A percentile compares a stretch with the other conserved stretches of the same genome.
Evolutionary conservation across 2,329 filamentous ascomycete species (phyloP).

Genomic region (Curvularia sp.): DNA sequence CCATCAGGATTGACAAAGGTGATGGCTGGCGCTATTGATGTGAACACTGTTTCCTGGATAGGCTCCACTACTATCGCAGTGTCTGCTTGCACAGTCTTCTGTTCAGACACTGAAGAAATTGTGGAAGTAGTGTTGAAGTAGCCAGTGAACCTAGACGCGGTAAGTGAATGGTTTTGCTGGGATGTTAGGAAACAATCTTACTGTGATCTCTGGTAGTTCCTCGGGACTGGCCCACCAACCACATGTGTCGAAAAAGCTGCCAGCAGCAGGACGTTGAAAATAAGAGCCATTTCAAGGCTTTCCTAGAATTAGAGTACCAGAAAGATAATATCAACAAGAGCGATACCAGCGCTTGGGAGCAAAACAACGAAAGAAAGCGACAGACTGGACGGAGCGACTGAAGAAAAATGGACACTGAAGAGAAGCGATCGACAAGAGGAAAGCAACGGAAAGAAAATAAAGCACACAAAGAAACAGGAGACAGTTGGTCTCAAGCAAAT

Average conservation of each 20-base stretch:
- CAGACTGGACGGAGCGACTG: conserved; percentile 28
- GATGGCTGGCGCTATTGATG: conserved; percentile 35
- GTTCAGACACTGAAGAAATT: conserved; percentile 14
- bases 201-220: conserved; percentile 35
- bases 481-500: conserved; percentile 36
- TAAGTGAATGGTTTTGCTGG: conserved; percentile 17
- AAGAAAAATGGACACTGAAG: conserved; percentile 36
- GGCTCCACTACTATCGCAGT: conserved; percentile 46
- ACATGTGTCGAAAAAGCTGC: conserved; percentile 42
- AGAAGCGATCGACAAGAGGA: conserved; percentile 43
- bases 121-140: conserved; percentile 33
- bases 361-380: conserved; percentile 15
- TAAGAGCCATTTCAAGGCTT: conserved; percentile 37
- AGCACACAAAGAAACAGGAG: conserved; percentile 29
- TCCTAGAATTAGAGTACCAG: conserved; percentile 29
- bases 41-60: conserved; percentile 39
- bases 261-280: conserved; percentile 45
- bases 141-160: conserved; percentile 31
- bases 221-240: conserved; percentile 46
- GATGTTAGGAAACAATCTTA: conserved; percentile 23
- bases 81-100: conserved; percentile 33
- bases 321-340: conserved; percentile 18
- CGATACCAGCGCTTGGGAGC: conserved; percentile 19
- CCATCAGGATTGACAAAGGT: conserved; percentile 45
- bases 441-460: conserved; percentile 32